Evolutionary conservation across 768 basidiomycete genomes (phyloP).

Genomic region (Kwoniella sp.): DNA sequence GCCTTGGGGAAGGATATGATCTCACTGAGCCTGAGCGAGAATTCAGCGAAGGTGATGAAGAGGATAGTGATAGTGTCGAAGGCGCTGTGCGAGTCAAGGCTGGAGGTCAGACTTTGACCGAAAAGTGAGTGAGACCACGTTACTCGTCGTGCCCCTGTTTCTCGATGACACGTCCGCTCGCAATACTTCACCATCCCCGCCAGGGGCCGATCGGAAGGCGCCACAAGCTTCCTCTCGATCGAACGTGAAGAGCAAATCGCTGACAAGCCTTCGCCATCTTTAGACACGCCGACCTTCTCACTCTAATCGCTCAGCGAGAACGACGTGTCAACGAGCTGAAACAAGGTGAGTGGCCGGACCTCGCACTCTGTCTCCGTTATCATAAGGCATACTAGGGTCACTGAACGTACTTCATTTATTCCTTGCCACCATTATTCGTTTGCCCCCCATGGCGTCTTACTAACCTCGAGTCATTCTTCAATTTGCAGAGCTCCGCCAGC

Average conservation of each 20-base stretch:
- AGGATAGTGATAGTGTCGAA: not conserved
- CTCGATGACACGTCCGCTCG: no score
- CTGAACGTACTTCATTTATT: no score
- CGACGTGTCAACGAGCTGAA: conserved; percentile 42
- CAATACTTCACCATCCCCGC: no score
- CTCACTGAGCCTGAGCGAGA: not conserved
- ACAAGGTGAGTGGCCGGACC: conserved; percentile 34
- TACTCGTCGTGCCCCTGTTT: no score
- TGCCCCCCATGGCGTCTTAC: not conserved
- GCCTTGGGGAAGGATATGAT: not conserved
- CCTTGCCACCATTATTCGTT: no score
- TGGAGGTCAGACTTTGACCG: conserved; percentile 32
- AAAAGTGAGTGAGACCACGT: conserved; percentile 47
- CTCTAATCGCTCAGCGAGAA: conserved; percentile 46
- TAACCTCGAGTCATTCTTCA: not conserved
- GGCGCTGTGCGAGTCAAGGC: conserved; percentile 8
- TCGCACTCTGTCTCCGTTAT: not conserved
- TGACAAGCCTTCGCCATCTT: not conserved
- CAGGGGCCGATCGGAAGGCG: no score
- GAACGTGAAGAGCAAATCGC: no score
- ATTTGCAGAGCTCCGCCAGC: conserved; percentile 39
- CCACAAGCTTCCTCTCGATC: no score
- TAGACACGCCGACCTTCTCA: conserved; percentile 49
- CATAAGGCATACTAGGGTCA: no score
- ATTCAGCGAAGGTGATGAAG: not conserved